Evolutionary conservation across 106 monocot species (phyloP).

Genomic region (Ottelia alismoides): DNA sequence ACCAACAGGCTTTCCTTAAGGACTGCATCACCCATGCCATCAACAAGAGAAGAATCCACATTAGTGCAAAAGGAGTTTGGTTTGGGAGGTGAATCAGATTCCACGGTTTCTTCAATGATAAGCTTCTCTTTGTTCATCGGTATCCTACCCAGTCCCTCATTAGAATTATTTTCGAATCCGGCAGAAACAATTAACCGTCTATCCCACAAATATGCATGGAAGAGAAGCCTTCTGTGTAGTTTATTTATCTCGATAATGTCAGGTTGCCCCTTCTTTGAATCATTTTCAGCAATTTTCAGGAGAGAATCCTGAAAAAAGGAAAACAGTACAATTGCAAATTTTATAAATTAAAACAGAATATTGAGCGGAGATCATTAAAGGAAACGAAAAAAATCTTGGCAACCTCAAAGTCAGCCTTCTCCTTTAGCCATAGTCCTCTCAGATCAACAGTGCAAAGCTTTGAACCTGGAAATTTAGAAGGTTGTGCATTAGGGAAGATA

Average conservation of each 20-base stretch:
- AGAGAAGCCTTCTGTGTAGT: slow-evolving; percentile 39
- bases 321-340: too few species aligned
- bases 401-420: slow-evolving; percentile 73
- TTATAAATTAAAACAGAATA: too few species aligned
- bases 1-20: slow-evolving; percentile 4
- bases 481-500: slow-evolving; percentile 18
- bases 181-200: slow-evolving; percentile 44
- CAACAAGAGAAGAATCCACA: slow-evolving; percentile 8
- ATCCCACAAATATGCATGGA: slow-evolving; percentile 71
- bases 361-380: too few species aligned
- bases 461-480: slow-evolving; percentile 18
- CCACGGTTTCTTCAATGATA: slow-evolving; percentile 16
- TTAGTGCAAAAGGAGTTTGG: slow-evolving; percentile 6
- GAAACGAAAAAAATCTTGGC: too few species aligned
- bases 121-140: slow-evolving; percentile 16
- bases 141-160: slow-evolving; percentile 16
- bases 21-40: slow-evolving; percentile 16
- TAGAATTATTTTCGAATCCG: slow-evolving; percentile 14
- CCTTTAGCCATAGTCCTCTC: slow-evolving; percentile 40
- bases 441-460: slow-evolving; percentile 26
- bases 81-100: slow-evolving; percentile 17
- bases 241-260: slow-evolving; percentile 86
- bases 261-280: slow-evolving; percentile 29
- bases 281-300: slow-evolving; percentile 28
- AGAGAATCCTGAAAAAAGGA: slow-evolving; percentile 47